phyloP scores from a whole-genome alignment of 2,329 filamentous ascomycete genomes.

The Fusarium solani-melongenae region DNA sequence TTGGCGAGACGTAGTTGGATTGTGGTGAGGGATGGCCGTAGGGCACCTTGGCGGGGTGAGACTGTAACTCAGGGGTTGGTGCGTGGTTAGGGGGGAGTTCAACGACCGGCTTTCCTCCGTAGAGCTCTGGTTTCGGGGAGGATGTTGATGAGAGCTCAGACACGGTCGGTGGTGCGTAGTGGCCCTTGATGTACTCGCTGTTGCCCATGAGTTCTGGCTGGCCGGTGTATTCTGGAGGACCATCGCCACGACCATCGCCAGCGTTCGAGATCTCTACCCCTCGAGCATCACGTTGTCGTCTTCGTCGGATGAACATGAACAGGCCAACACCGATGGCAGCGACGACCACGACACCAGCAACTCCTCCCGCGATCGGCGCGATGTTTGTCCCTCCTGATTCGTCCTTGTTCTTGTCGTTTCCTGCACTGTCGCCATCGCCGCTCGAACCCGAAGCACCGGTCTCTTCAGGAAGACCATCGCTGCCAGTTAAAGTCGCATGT shows the following conservation, averaged over 20 bases:
- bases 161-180: constrained; percentile 14
- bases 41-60: constrained; percentile 24
- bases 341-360: constrained; percentile 42
- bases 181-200: constrained; percentile 16
- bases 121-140: constrained; percentile 41
- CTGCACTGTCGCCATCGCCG: background rate
- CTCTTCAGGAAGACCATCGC: background rate
- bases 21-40: constrained; percentile 35
- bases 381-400: constrained; percentile 36
- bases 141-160: constrained; percentile 39
- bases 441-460: background rate
- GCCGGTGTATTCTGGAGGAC: constrained; percentile 40
- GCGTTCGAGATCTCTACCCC: constrained; percentile 37
- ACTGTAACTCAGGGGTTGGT: constrained; percentile 44
- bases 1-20: constrained; percentile 17
- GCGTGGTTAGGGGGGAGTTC: constrained; percentile 42
- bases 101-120: constrained; percentile 32
- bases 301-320: constrained; percentile 52
- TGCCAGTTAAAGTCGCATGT: constrained; percentile 20
- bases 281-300: constrained; percentile 40
- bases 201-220: constrained; percentile 48
- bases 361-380: constrained; percentile 49
- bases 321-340: constrained; percentile 44
- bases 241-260: background rate
- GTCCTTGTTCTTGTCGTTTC: background rate